Base-by-base conservation (phyloP, 1,284 basidiomycete species). In the Malassezia caprae region DNA sequence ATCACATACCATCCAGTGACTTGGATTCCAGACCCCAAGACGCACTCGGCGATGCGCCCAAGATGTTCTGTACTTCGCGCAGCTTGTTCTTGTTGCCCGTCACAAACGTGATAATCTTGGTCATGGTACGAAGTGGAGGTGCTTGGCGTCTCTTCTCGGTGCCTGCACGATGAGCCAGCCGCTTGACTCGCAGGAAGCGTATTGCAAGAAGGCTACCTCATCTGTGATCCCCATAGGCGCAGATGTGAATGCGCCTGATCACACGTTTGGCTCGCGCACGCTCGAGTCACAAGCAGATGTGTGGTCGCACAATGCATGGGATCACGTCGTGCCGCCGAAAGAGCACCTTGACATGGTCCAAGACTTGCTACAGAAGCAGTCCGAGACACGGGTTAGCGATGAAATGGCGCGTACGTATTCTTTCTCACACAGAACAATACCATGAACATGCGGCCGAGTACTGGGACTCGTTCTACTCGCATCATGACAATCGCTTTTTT, bases 21-120 rank as follows among this genome's bases (percentile, higher is more conserved):
- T 40, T 43, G 4, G 54, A 57, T 12, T 51, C 51, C 21, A 58
- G 40, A 41, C 24, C 47, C 50, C 57, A 60, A 4, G 53, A 48
- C 13, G 62, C 59, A 50, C 46, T 40, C 31, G 62, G 57, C 8
- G 61, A 53, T 19, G 58, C 42, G 3, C 60, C 60, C 32, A 68
- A 57, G 67, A 91, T 90, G 35, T 81, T 80, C 63, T 84, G 82
- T 47, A 93, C 90, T 77, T 98, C 91, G 56, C 80, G 81, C 27
- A 96, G 80, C 77, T 98, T 98, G 79, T 93, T 90, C 30, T 84
- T 82, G 75, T 96, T 96, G 39, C 90, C 89, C 1, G 91, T 96
- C 17, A 96, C 88, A 72, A 96, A 96, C 1, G 66, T 69, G 19
- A 72, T 27, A 19, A 46, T 40, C 17, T 32, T 55, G n/a, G 42